phyloP scores from a whole-genome alignment of 768 basidiomycete species.

The Hygrophoropsis aurantiaca region DNA sequence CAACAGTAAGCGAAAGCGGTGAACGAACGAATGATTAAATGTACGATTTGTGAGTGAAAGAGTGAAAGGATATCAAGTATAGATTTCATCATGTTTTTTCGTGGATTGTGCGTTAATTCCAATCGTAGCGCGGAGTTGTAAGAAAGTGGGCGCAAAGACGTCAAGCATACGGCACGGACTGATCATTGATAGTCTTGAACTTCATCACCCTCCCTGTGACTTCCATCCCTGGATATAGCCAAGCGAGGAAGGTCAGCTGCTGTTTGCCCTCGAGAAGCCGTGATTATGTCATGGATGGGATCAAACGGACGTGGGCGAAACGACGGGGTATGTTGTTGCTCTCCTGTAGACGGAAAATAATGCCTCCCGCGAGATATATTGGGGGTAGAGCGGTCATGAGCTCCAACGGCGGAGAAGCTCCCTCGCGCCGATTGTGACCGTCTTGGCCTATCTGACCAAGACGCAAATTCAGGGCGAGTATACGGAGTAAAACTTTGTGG shows the following conservation, averaged over 20 bases:
- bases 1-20: conserved; percentile 22
- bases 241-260: conserved; percentile 12
- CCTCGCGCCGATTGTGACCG: conserved; percentile 35
- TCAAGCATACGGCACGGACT: conserved; percentile 17
- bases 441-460: conserved; percentile 31
- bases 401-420: conserved; percentile 14
- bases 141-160: background rate
- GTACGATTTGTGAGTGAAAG: conserved; percentile 14
- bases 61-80: conserved; percentile 1
- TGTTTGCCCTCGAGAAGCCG: conserved; percentile 15
- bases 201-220: conserved; percentile 18
- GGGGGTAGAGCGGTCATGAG: conserved; percentile 15
- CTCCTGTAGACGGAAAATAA: conserved; percentile 12
- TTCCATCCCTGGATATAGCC: conserved; percentile 11
- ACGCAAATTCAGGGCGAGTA: conserved; percentile 36
- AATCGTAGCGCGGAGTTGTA: conserved; percentile 17
- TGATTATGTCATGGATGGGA: conserved; percentile 16
- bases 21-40: conserved; percentile 17
- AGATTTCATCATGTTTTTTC: conserved; percentile 23
- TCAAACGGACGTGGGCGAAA: conserved; percentile 9
- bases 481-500: conserved; percentile 37
- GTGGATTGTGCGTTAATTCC: conserved; percentile 18
- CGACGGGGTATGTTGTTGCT: conserved; percentile 8
- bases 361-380: conserved; percentile 11
- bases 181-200: conserved; percentile 12